Base-by-base conservation (phyloP, 2,329 filamentous ascomycete species). In the Diplocarpon mali region DNA sequence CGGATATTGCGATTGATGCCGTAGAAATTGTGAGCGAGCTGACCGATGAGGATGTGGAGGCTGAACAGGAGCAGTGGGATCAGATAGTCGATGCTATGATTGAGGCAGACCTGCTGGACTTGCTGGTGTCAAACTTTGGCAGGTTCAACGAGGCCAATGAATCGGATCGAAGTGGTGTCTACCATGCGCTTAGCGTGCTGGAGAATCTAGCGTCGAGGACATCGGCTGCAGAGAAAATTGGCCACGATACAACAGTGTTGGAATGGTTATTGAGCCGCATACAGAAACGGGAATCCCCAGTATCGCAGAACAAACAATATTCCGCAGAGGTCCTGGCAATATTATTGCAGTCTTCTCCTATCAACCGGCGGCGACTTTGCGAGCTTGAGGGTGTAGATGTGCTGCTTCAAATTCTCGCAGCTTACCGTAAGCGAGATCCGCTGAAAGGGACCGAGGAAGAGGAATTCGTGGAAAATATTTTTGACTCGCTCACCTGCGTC, bases 231-330 rank as follows among this genome's bases (percentile, higher is more conserved):
- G 82, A 88, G 52, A 76, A 72, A 34, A 78, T 96, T 40, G 85
- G 81, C 3, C 67, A 74, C 47, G 76, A 90, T 48, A 75, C 78
- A 5, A 69, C 67, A 7, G 67, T 95, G 0, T 61, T 95, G 7
- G 68, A 73, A 36, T 96, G 87, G 87, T 72, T 98, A 2, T 68
- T 95, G 30, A 66, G 72, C 40, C 76, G 92, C 40, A 83, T 87
- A 50, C 78, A 83, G 54, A 72, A 70, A 45, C 73, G 73, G 40
- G 87, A 95, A 61, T 68, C 67, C 3, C 69, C 71, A 0, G 76
- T 93, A 1, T 73, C 78, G 5, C 92, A 98, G 61, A 98, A 98
- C 62, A 94, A 92, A 62, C 90, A 95, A 62, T 98, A 96, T 62
- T 77, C 88, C 0, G 87, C 90, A 13, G 92, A 98, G 65, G 77